A percentile compares a stretch with the other conserved stretches of the same genome.
Evolutionary conservation across 2,329 filamentous ascomycete genomes (phyloP).

Genomic region (Venturia asperata): DNA sequence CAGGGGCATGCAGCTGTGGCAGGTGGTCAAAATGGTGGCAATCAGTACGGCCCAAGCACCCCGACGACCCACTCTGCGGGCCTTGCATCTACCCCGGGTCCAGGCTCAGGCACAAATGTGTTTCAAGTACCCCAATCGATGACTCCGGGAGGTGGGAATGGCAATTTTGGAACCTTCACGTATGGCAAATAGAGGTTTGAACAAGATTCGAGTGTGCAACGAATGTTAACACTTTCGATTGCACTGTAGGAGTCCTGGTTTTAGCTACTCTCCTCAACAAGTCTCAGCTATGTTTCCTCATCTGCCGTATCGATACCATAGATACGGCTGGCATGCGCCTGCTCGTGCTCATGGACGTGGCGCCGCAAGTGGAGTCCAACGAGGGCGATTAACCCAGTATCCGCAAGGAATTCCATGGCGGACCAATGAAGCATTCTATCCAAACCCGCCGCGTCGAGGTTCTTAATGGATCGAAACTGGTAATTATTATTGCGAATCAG

Average conservation of each 20-base stretch:
- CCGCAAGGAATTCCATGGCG: no score
- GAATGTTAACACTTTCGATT: not conserved
- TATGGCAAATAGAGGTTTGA: constrained; percentile 21
- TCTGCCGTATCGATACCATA: no score
- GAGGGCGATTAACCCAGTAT: no score
- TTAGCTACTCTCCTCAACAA: no score
- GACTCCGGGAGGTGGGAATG: constrained; percentile 65
- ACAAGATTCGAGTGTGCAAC: not conserved
- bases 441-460: not conserved
- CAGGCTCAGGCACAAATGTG: not conserved
- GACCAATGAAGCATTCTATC: no score
- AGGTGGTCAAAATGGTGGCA: constrained; percentile 23
- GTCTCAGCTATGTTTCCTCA: no score
- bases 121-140: constrained; percentile 5
- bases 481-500: not conserved
- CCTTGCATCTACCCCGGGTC: constrained; percentile 42
- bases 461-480: not conserved
- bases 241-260: not conserved
- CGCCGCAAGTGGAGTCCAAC: no score
- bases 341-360: no score
- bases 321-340: no score
- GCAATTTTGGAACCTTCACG: constrained; percentile 66
- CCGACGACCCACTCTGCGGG: constrained; percentile 52
- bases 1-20: constrained; percentile 17
- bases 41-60: constrained; percentile 57